Conservation (phyloP, 179 eudicot species). For the Beta lomatogona region DNA sequence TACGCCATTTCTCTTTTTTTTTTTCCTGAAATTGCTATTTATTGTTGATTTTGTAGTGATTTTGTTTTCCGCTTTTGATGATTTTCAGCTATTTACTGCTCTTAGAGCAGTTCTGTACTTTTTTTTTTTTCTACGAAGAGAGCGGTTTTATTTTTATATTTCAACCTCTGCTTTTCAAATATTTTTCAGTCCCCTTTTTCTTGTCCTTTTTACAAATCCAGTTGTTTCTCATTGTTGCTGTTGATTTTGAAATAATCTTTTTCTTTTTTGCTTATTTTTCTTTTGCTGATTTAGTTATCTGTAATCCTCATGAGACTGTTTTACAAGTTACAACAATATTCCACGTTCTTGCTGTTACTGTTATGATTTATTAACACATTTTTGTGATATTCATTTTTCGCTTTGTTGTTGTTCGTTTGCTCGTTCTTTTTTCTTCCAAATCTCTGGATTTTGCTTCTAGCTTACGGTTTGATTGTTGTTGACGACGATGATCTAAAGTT, state of each 20-base stretch:
- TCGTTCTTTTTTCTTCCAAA: neutral
- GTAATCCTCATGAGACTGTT: too few relatives aligned
- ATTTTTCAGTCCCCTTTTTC: neutral
- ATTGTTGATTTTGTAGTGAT: too few relatives aligned
- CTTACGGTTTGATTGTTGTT: neutral
- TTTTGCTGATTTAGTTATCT: too few relatives aligned
- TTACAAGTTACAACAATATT: neutral
- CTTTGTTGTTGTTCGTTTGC: neutral
- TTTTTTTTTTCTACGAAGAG: neutral
- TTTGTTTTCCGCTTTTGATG: too few relatives aligned
- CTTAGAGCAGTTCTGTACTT: too few relatives aligned
- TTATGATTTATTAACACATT: neutral
- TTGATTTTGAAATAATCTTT: neutral
- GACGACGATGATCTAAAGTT: neutral
- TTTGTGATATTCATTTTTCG: neutral
- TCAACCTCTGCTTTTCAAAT: neutral
- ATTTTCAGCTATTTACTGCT: too few relatives aligned
- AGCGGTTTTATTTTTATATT: neutral
- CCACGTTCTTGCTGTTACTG: too few relatives aligned
- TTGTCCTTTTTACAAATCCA: neutral
- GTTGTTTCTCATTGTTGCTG: neutral
- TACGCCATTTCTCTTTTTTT: neutral
- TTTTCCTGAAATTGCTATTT: neutral
- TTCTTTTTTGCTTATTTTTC: too few relatives aligned
- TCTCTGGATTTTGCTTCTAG: neutral